Evolutionary conservation across 106 monocot genomes (phyloP), one percentile per base, ranked within the genome.

Genomic region (Cymbidium sinense): DNA sequence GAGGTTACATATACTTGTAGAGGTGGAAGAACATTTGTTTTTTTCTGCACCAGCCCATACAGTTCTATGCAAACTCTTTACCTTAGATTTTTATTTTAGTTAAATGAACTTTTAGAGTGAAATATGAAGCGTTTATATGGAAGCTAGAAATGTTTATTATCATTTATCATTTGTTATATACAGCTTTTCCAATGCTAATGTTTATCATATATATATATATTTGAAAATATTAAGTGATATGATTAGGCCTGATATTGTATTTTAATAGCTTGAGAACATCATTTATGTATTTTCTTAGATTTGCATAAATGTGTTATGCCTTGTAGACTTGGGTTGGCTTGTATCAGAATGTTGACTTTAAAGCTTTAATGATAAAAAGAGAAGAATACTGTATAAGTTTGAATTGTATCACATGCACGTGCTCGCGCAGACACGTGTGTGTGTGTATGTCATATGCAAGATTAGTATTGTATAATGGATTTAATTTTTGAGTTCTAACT

Each of bases 301-400:
- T 2, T 54, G 54, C 21, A 20, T 29, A 64, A 64, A 29, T 64
- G 64, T 64, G 7, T 64, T 64, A 64, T 64, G 28, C 64, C 64
- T 64, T 27, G 64, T 61, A 61, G 50, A 23, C 23, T 61, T 61
- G 58, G 23, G 58, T n/a, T 61, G 58, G 58, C 58, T 61, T 61
- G 23, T 61, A n/a, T 61, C n/a, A n/a, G 58, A 61, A 61, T 20
- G 58, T 29, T 64, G 64, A 29, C 5, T 64, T 27, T 25, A 64
- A 8, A 64, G 29, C 23, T 25, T 25, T 64, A 10, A 64, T 8
- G 29, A 55, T 55, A 29, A 9, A 29, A 9, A 29, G 3, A 50
- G 2, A 54, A 54, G 0, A 54, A 43, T 43, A 43, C 43, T 43
- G 43, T 21, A 10, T 50, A 21, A n/a, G 7, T 54, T 6, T 2